Percentiles rank a stretch among this genome's conserved stretches.
Conservation (phyloP, 352 stramenopile genomes). For the Globisporangium paroecandrum region DNA sequence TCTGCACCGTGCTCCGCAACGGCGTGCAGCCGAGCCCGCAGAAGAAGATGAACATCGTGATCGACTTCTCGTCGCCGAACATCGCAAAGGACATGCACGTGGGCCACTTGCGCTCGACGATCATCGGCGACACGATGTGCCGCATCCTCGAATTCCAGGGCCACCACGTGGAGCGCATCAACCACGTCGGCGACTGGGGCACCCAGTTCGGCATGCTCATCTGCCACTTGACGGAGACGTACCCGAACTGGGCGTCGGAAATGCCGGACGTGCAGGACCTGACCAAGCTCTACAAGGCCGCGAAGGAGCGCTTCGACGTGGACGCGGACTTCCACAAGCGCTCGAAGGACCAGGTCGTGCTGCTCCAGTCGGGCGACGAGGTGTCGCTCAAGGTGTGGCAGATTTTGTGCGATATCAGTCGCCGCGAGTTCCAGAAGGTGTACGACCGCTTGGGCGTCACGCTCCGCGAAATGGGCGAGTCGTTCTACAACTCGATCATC, state of each 20-base stretch:
- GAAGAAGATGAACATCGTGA: conserved; percentile 60
- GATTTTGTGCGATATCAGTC: conserved; percentile 80
- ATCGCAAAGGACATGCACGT: conserved; percentile 90
- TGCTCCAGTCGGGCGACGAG: conserved; percentile 93
- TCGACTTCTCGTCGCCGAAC: conserved; percentile 87
- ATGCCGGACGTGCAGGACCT: conserved; percentile 97
- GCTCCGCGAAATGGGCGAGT: conserved; percentile 80
- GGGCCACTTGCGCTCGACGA: conserved; percentile 89
- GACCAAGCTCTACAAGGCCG: conserved; percentile 84
- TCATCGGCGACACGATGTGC: conserved; percentile 86
- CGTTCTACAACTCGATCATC: conserved; percentile 87
- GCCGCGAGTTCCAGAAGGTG: conserved; percentile 84
- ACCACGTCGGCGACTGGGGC: conserved; percentile 86
- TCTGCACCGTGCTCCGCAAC: conserved; percentile 64
- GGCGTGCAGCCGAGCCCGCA: conserved; percentile 83
- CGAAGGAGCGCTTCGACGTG: conserved; percentile 96
- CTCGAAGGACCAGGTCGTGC: conserved; percentile 96
- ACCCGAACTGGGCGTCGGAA: conserved; percentile 90
- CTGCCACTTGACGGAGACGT: conserved; percentile 97
- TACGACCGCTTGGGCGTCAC: conserved; percentile 77
- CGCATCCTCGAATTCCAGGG: conserved; percentile 86
- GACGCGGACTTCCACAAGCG: conserved; percentile 95
- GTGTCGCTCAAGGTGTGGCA: conserved; percentile 82
- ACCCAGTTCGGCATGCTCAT: conserved; percentile 99
- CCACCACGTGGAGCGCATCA: conserved; percentile 79